These are phyloP conservation scores for Hortaea sp. DNA, from an alignment of 2,329 filamentous ascomycete species.

Conservation along the genomic window DNA sequence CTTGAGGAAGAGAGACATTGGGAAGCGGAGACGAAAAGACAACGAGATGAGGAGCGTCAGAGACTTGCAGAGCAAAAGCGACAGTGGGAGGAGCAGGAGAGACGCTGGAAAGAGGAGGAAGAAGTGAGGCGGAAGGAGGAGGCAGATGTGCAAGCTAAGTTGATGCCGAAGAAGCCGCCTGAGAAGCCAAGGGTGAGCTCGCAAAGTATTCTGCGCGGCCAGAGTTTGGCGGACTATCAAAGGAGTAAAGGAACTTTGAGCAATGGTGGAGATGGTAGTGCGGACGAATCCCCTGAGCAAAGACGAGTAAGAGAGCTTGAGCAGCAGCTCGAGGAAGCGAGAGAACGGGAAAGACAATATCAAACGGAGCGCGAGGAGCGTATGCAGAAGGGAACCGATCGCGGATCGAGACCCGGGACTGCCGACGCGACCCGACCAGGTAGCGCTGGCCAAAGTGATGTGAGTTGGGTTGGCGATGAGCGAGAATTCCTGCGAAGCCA, in stretches of 20 bases:
- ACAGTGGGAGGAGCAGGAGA: conserved; percentile 69
- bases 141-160: conserved; percentile 55
- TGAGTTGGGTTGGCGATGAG: conserved; percentile 57
- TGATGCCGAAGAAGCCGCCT: conserved; percentile 56
- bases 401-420: conserved; percentile 25
- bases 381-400: conserved; percentile 21
- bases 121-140: conserved; percentile 63
- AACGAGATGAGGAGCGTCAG: conserved; percentile 48
- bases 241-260: not conserved
- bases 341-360: conserved; percentile 56
- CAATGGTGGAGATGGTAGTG: conserved; percentile 18
- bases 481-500: conserved; percentile 53
- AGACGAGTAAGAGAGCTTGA: conserved; percentile 73
- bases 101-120: conserved; percentile 67
- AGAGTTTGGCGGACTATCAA: conserved; percentile 80
- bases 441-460: conserved; percentile 42
- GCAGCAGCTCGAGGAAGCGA: conserved; percentile 56
- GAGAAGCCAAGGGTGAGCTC: conserved; percentile 35
- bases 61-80: conserved; percentile 58
- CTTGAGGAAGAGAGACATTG: conserved; percentile 56
- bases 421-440: conserved; percentile 11
- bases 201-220: conserved; percentile 58
- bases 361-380: conserved; percentile 49
- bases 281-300: conserved; percentile 43
- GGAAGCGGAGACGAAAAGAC: conserved; percentile 53